These are phyloP conservation scores for Pyrenochaeta sp. DNA, from an alignment of 2,329 filamentous ascomycete species.

Conservation along the genomic window DNA sequence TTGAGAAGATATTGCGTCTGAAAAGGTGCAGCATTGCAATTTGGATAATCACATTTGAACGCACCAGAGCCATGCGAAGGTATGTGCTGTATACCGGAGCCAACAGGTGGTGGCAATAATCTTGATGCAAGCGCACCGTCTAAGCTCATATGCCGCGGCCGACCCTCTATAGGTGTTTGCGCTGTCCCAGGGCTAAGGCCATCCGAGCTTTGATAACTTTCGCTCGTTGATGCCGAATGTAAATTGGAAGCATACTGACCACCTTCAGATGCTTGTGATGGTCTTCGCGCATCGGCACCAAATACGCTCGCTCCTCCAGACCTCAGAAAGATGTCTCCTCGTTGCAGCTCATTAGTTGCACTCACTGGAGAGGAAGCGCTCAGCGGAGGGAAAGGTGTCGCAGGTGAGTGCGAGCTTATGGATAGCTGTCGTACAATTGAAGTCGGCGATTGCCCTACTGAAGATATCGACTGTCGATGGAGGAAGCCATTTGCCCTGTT, in stretches of 20 bases:
- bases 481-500: constrained; percentile 35
- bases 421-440: constrained; percentile 42
- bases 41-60: constrained; percentile 65
- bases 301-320: constrained; percentile 42
- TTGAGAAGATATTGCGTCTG: constrained; percentile 81
- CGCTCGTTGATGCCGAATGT: constrained; percentile 42
- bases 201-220: constrained; percentile 49
- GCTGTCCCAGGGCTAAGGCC: constrained; percentile 43
- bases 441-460: constrained; percentile 47
- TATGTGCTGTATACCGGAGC: constrained; percentile 40
- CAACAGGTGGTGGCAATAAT: constrained; percentile 43
- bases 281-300: constrained; percentile 36
- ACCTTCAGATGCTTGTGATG: constrained; percentile 48
- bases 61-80: constrained; percentile 38
- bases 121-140: constrained; percentile 40
- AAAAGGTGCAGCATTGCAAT: constrained; percentile 77
- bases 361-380: constrained; percentile 46
- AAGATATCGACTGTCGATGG: constrained; percentile 49
- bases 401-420: constrained; percentile 45
- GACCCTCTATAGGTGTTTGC: constrained; percentile 37
- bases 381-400: constrained; percentile 38
- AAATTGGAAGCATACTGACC: constrained; percentile 44
- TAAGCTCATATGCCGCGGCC: constrained; percentile 41
- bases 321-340: constrained; percentile 42
- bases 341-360: constrained; percentile 37